These are phyloP conservation scores for Leptographium flavum DNA, from an alignment of 2,329 filamentous ascomycete genomes.

Conservation along the genomic window DNA sequence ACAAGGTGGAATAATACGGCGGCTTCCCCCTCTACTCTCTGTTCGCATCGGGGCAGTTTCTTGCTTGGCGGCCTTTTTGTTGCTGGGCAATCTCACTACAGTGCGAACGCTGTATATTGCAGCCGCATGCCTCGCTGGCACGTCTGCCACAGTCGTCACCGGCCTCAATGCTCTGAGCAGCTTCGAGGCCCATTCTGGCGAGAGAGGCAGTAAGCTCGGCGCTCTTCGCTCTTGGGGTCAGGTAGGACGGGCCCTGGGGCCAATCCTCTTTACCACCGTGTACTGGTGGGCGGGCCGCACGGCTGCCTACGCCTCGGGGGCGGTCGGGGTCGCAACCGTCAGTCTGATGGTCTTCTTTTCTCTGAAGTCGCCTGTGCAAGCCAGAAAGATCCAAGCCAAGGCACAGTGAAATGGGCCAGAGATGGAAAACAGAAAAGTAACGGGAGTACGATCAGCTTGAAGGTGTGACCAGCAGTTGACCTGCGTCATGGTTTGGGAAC, in stretches of 20 bases:
- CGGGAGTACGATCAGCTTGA: no score
- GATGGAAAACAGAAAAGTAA: neutral
- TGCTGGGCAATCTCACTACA: constrained; percentile 57
- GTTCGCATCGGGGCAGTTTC: constrained; percentile 67
- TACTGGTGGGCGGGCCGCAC: constrained; percentile 98
- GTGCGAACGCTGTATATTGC: constrained; percentile 64
- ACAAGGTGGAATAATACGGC: constrained; percentile 80
- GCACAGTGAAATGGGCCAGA: neutral
- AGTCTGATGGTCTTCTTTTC: constrained; percentile 54
- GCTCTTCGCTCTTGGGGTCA: constrained; percentile 73
- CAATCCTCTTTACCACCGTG: constrained; percentile 79
- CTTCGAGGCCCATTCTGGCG: constrained; percentile 67
- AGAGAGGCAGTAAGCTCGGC: constrained; percentile 77
- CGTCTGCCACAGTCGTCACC: constrained; percentile 88
- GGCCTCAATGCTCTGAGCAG: constrained; percentile 84
- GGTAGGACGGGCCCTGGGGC: constrained; percentile 73
- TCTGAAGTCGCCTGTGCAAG: constrained; percentile 48
- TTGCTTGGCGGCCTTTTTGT: constrained; percentile 65
- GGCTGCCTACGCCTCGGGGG: constrained; percentile 69
- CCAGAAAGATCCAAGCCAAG: constrained; percentile 11
- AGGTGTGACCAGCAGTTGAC: no score
- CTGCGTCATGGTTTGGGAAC: no score
- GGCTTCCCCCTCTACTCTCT: constrained; percentile 65
- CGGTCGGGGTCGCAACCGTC: constrained; percentile 65
- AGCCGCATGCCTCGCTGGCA: constrained; percentile 72